phyloP scores from a whole-genome alignment of 106 monocot genomes.

The Acanthochlamys bracteata region DNA sequence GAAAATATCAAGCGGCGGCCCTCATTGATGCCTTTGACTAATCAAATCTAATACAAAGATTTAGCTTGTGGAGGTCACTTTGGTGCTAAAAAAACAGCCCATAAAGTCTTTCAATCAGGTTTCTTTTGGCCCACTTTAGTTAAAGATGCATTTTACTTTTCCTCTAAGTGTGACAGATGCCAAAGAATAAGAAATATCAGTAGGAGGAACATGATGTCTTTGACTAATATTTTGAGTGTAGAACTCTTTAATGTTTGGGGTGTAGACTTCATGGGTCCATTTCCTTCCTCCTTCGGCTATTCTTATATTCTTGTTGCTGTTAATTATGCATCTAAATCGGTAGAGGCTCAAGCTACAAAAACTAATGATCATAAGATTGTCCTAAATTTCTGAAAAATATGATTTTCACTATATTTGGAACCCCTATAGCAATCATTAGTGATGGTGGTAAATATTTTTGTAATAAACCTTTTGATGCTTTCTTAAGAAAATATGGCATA shows the following conservation, averaged over 20 bases:
- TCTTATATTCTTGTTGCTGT: not conserved
- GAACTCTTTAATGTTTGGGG: constrained; percentile 4
- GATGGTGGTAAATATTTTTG: not conserved
- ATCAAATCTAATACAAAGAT: no score
- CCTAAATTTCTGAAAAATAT: not conserved
- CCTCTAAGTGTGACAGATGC: not conserved
- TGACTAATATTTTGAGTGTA: not conserved
- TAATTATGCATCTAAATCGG: not conserved
- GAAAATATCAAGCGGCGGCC: no score
- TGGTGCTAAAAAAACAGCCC: no score
- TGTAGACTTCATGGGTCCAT: constrained; percentile 1
- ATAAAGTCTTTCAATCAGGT: no score
- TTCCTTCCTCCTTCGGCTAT: not conserved
- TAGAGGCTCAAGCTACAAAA: not conserved
- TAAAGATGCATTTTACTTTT: not conserved
- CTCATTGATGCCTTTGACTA: no score
- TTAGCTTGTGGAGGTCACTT: no score
- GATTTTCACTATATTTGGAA: not conserved
- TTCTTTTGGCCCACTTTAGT: no score
- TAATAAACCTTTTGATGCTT: not conserved
- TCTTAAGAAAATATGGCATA: not conserved
- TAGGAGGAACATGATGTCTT: not conserved
- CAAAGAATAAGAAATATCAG: not conserved
- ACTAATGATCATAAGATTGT: not conserved
- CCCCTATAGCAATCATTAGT: not conserved